Conservation (phyloP, 306 rosid genomes). For the Prunus mume region DNA sequence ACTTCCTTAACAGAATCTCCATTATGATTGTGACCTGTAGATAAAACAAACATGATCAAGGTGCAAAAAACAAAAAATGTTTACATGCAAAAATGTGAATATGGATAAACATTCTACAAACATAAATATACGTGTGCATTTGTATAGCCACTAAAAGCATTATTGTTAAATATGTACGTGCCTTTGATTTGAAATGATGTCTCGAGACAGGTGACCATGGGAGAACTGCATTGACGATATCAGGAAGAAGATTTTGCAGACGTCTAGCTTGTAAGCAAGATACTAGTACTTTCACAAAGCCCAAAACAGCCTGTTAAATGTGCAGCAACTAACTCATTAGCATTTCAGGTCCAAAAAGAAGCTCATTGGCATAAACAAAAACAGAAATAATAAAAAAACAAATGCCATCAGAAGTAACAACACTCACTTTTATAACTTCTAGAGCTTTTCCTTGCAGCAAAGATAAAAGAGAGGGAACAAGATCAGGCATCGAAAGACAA, state of each 20-base stretch:
- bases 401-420: background rate
- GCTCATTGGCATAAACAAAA: background rate
- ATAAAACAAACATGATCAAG: slow-evolving; percentile 10
- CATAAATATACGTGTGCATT: background rate
- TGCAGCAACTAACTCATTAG: slow-evolving; percentile 27
- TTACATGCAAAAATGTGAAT: background rate
- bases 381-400: background rate
- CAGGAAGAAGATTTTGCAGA: slow-evolving; percentile 62
- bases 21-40: slow-evolving; percentile 66
- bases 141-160: background rate
- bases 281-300: slow-evolving; percentile 86
- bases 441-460: slow-evolving; percentile 72
- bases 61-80: background rate
- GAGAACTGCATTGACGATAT: slow-evolving; percentile 52
- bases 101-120: background rate
- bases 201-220: slow-evolving; percentile 85
- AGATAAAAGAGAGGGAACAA: slow-evolving; percentile 73
- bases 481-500: slow-evolving; percentile 59
- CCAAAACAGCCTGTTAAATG: slow-evolving; percentile 84
- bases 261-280: slow-evolving; percentile 60
- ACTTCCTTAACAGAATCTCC: slow-evolving; percentile 79
- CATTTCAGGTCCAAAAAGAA: background rate
- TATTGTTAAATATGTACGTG: slow-evolving; percentile 29
- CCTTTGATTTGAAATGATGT: slow-evolving; percentile 88
- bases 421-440: slow-evolving; percentile 79